Base-by-base conservation (phyloP, 129 eudicot species). In the Erigeron canadensis region DNA sequence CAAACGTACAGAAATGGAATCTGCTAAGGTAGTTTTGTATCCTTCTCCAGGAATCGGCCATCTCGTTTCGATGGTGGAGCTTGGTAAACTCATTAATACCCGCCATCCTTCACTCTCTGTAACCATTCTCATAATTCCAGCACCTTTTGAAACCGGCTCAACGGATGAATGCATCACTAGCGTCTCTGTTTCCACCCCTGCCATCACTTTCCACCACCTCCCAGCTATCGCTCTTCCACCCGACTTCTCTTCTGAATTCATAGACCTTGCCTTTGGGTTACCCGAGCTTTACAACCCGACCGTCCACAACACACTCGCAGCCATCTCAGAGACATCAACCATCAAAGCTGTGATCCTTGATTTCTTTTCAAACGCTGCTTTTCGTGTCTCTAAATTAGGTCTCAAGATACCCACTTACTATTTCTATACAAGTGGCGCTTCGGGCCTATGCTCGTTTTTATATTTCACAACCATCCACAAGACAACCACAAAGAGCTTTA, bases 41-140 rank as follows among this genome's bases (percentile, higher is more conserved):
- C 82, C 88, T 13, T 84, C 53, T 60, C 77, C 84, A 0, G 76
- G 60, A 1, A 76, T 80, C 7, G 82, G 88, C 41, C 84, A 84
- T 64, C 65, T 84, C 16, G 75, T 80, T 65, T 76, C 84, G 39
- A 83, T 84, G 86, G 86, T 84, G 66, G 88, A 81, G 78, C 76
- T 86, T 1, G 86, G 74, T 6, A 86, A 86, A 28, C 74, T 78
- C 75, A 81, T 83, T 58, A 63, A 75, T 63, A 41, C 46, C 65
- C 82, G 80, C 58, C 58, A 67, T n/a, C 79, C 77, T 66, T 59
- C 56, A 4, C 44, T 71, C 71, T 63, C 75, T 65, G 28, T 87
- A 65, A 71, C 48, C 9, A 65, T 87, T 22, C 58, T 87, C 75
- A 65, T 69, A 15, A 53, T 47, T n/a, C 21, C 46, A 10, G 23